Percentiles rank a stretch among this genome's conserved stretches.
Evolutionary conservation across 192 early-diverging fungal genomes (phyloP).

Genomic region (Bifiguratus adelaidae): DNA sequence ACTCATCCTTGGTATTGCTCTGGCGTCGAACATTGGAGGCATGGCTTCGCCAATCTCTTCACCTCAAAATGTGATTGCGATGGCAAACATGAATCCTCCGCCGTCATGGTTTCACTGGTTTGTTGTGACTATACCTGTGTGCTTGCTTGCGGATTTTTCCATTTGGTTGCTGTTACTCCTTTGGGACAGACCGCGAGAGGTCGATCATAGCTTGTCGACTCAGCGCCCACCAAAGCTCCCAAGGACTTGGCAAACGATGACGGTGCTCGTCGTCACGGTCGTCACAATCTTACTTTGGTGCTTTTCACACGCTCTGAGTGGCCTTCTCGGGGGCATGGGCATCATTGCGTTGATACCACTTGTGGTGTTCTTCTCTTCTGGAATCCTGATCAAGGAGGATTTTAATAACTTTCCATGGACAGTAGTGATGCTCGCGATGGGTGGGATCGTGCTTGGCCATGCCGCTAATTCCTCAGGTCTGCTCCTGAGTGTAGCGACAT

Average conservation of each 20-base stretch:
- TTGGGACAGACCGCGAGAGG: too few relatives aligned
- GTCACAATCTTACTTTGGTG: slow-evolving; percentile 67
- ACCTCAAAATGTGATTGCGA: slow-evolving; percentile 70
- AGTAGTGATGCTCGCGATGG: slow-evolving; percentile 57
- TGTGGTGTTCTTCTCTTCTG: slow-evolving; percentile 61
- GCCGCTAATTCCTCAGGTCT: slow-evolving; percentile 62
- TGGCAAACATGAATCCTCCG: slow-evolving; percentile 58
- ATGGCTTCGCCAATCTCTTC: slow-evolving; percentile 74
- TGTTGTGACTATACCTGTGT: slow-evolving; percentile 51
- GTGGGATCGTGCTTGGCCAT: slow-evolving; percentile 65
- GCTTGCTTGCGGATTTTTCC: slow-evolving; percentile 44
- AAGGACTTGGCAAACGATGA: too few relatives aligned
- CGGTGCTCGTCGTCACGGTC: slow-evolving; percentile 42
- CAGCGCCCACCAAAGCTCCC: too few relatives aligned
- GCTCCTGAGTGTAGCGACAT: slow-evolving; percentile 44
- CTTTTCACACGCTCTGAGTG: slow-evolving; percentile 41
- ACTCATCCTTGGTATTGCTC: slow-evolving; percentile 65
- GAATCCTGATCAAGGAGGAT: slow-evolving; percentile 63
- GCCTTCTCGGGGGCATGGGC: slow-evolving; percentile 58
- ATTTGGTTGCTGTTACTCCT: slow-evolving; percentile 54
- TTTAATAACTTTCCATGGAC: slow-evolving; percentile 57
- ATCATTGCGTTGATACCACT: slow-evolving; percentile 61
- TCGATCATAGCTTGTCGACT: too few relatives aligned
- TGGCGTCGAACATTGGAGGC: slow-evolving; percentile 63
- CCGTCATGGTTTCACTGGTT: slow-evolving; percentile 68